A percentile compares a stretch with the other conserved stretches of the same genome.
phyloP scores from a whole-genome alignment of 139 green algal species.

The Astrephomene gubernaculifera region DNA sequence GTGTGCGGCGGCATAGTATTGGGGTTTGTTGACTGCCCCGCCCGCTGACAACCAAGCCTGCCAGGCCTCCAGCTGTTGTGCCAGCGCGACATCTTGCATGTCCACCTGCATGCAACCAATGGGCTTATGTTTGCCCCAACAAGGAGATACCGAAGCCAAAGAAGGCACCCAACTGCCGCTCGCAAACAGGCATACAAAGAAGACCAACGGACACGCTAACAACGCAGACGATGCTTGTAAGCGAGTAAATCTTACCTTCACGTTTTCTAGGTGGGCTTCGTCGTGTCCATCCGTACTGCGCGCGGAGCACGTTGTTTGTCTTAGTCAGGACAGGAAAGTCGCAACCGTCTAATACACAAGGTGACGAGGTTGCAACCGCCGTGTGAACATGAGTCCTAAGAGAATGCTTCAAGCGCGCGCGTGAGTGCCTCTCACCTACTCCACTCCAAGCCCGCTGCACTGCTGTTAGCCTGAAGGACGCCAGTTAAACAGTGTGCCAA shows the following conservation, averaged over 20 bases:
- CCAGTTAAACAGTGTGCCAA: not conserved
- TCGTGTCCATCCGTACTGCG: constrained; percentile 14
- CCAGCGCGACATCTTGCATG: not conserved
- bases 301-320: no score
- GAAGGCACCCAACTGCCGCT: no score
- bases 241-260: constrained; percentile 9
- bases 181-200: no score
- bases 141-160: no score
- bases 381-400: no score
- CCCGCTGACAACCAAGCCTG: not conserved
- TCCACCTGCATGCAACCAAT: constrained; percentile 12
- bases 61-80: not conserved
- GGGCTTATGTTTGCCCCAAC: no score
- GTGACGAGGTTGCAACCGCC: no score
- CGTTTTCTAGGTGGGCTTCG: not conserved
- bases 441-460: constrained; percentile 6
- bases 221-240: no score
- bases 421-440: not conserved
- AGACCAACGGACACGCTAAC: not conserved
- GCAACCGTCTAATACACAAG: no score
- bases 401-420: no score
- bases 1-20: constrained; percentile 2
- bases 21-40: not conserved
- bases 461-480: not conserved
- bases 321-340: no score